A percentile compares a stretch with the other conserved stretches of the same genome.
Conservation (phyloP, 805 yeast species). For the Saturnispora dispora region DNA sequence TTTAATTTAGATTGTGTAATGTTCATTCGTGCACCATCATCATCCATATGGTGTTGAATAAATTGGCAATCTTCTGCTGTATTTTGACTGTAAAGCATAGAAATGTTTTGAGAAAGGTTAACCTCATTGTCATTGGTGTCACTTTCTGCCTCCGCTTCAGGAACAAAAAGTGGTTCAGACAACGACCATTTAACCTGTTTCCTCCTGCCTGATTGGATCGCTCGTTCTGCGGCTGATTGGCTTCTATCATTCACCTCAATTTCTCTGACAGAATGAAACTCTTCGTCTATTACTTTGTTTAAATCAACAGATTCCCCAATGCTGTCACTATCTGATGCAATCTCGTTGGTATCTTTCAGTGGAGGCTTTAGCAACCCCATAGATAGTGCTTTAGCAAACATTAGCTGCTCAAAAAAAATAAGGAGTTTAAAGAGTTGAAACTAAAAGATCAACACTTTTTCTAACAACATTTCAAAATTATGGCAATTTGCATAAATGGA, state of each 20-base stretch:
- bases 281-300: not conserved
- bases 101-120: not conserved
- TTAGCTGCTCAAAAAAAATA: not conserved
- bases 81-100: not conserved
- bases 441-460: not conserved
- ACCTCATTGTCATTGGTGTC: not conserved
- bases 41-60: not conserved
- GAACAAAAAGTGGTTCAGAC: slow-evolving; percentile 1
- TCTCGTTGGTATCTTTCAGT: not conserved
- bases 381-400: not conserved
- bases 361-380: not conserved
- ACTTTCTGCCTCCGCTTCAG: not conserved
- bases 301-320: not conserved
- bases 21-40: not conserved
- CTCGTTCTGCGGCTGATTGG: slow-evolving; percentile 4
- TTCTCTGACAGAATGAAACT: not conserved
- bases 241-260: not conserved
- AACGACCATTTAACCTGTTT: not conserved
- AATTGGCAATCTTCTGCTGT: not conserved
- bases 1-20: not conserved
- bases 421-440: not conserved
- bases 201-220: not conserved
- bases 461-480: not conserved
- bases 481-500: not conserved
- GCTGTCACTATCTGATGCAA: not conserved